Percentiles rank a stretch among this genome's conserved stretches.
Conservation (phyloP, 768 basidiomycete species). For the Mycena kentingensis region DNA sequence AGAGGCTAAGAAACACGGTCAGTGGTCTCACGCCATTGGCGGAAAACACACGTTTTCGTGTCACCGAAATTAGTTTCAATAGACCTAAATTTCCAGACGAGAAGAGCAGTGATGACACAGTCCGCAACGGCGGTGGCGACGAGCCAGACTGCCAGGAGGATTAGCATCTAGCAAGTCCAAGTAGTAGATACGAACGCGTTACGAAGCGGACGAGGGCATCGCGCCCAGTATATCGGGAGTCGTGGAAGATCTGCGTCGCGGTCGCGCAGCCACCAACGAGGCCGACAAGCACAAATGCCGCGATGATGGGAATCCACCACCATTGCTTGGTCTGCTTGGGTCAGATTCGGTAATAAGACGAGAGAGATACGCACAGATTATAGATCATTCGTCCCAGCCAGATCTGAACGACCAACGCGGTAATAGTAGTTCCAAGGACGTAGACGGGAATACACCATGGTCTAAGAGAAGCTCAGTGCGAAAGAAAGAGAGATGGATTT, state of each 20-base stretch:
- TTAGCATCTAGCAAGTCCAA: no score
- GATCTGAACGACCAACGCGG: neutral
- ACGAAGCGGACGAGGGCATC: neutral
- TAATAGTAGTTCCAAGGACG: neutral
- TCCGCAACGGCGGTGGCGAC: neutral
- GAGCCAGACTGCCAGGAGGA: conserved; percentile 1
- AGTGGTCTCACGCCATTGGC: no score
- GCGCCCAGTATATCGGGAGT: neutral
- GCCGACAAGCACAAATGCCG: neutral
- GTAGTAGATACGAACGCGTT: no score
- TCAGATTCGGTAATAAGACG: neutral
- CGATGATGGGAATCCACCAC: neutral
- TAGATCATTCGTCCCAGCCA: conserved; percentile 1
- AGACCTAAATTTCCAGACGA: conserved; percentile 5
- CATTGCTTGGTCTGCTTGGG: neutral
- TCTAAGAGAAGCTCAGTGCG: no score
- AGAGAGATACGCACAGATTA: neutral
- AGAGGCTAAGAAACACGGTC: no score
- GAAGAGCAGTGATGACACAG: conserved; percentile 1
- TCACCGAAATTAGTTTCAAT: neutral
- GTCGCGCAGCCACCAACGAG: neutral
- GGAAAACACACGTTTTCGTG: conserved; percentile 7
- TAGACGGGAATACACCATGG: neutral
- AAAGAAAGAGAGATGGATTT: no score
- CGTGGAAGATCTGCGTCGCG: neutral